Base-by-base conservation (phyloP, 2,329 filamentous ascomycete species). In the Zymoseptoria tritici region DNA sequence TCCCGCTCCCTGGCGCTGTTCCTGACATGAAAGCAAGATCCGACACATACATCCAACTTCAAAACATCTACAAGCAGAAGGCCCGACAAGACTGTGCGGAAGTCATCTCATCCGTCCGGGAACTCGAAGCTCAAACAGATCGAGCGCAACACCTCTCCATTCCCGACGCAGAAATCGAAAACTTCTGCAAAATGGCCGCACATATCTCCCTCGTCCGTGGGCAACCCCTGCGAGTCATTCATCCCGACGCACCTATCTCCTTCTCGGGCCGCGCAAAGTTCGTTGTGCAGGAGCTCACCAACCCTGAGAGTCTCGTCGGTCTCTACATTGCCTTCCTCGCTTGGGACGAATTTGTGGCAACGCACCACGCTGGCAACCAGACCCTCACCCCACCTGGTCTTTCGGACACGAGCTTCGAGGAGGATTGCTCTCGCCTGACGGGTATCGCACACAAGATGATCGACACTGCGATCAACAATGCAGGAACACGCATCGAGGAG, bases 1-100 rank as follows among this genome's bases (percentile, higher is more conserved):
- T 99, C 4, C 94, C 94, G 16, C 79, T 99, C 0, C 88, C 92
- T 0, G 95, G 94, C 11, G 86, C 88, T 2, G 79, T 99, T 1
- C 94, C 95, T 1, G 94, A 99, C 73, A 99, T 99, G 94, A 99
- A 99, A 78, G 91, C 94, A 2, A 85, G 93, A 71, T 96, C 92
- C 3, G 85, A 82, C 58, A 88, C 95, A 63, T 99, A 99, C 77
- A 88, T 99, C 66, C 81, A 86, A 68, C 81, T 99, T 11, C 94
- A 97, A 73, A 93, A 89, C 68, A 85, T 97, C 61, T 99, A 97
- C 83, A 97, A 96, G 76, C 76, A 80, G 21, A 96, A 96, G 74
- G 91, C 94, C 51, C 85, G 88, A 36, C 79, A 83, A 69, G 94
- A 99, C 69, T 79, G 87, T 13, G 82, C 84, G 29, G 88, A 96